These are phyloP conservation scores for Jacaranda copaia DNA, from an alignment of 257 asterid species.

Conservation along the genomic window DNA sequence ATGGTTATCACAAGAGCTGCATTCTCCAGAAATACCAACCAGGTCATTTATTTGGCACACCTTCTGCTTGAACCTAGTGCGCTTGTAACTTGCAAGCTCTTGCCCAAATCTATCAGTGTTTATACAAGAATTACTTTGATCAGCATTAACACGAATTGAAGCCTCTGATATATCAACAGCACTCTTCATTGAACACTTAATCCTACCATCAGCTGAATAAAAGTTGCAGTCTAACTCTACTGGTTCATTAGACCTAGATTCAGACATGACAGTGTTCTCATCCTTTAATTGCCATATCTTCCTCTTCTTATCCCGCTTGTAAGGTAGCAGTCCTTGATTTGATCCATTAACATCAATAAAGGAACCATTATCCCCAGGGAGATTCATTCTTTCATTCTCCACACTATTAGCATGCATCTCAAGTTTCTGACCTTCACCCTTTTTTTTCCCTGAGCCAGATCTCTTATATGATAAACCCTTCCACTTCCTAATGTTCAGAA, in stretches of 20 bases:
- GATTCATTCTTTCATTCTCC: slow-evolving; percentile 37
- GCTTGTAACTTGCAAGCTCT: slow-evolving; percentile 43
- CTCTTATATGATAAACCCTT: slow-evolving; percentile 43
- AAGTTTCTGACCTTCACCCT: slow-evolving; percentile 41
- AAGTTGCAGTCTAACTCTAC: slow-evolving; percentile 24
- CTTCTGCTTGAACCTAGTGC: slow-evolving; percentile 51
- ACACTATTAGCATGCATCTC: slow-evolving; percentile 35
- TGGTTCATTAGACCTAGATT: slow-evolving; percentile 28
- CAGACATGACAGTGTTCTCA: slow-evolving; percentile 28
- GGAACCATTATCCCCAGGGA: slow-evolving; percentile 35
- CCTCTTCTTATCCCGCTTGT: slow-evolving; percentile 50
- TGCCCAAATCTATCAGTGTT: slow-evolving; percentile 36
- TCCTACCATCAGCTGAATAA: slow-evolving; percentile 29
- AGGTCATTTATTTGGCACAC: slow-evolving; percentile 37
- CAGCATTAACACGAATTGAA: slow-evolving; percentile 24
- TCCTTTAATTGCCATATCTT: slow-evolving; percentile 42
- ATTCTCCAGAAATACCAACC: slow-evolving; percentile 38
- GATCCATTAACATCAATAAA: slow-evolving; percentile 28
- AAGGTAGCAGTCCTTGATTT: slow-evolving; percentile 39
- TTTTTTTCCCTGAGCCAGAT: slow-evolving; percentile 37
- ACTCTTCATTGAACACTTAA: slow-evolving; percentile 21
- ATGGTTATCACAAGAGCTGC: slow-evolving; percentile 37
- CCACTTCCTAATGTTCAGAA: slow-evolving; percentile 40
- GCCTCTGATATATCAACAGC: slow-evolving; percentile 36
- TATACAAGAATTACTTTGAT: not conserved